Base-by-base conservation (phyloP, 2,329 filamentous ascomycete species). In the Colletotrichum spinosum region DNA sequence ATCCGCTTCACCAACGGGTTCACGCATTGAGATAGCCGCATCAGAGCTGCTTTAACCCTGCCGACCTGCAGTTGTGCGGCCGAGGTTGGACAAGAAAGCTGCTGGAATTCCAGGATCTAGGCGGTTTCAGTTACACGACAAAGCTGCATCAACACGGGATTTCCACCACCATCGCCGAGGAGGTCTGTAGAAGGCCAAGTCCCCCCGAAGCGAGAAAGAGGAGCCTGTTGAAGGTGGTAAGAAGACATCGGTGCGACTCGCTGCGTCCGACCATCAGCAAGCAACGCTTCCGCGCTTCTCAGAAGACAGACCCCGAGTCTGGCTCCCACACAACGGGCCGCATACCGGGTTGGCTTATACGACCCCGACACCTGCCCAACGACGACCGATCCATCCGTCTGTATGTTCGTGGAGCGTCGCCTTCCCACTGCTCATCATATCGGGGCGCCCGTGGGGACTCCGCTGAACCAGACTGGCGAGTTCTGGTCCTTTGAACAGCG, bases 391-490 rank as follows among this genome's bases (percentile, higher is more conserved):
- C 51, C 65, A 72, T 66, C 69, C 70, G 70, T 71, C 74, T 77
- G 77, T 76, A 80, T 79, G 79, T 79, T 78, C 71, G 76, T 78
- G 71, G 76, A 77, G 70, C 75, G 74, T 70, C 74, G 73, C 70
- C 73, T 76, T 70, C 74, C 77, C 71, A 72, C 73, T 72, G 72
- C 69, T 71, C 73, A 76, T 73, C 73, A 72, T 73, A 72, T 75
- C 73, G 77, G 76, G 77, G 77, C 78, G 71, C 68, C 71, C 72
- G 74, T 75, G 74, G 77, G 77, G 72, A 72, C 73, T 69, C 60
- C 73, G 70, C 72, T 74, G 71, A 76, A 75, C 68, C 76, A 76
- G 72, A 70, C 73, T 68, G 70, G 70, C 68, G 73, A 72, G 70
- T 70, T 70, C 73, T 76, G 72, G 72, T 70, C 69, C 67, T 70